Evolutionary conservation across 805 yeast genomes (phyloP).

Genomic region (Teunomyces atbi): DNA sequence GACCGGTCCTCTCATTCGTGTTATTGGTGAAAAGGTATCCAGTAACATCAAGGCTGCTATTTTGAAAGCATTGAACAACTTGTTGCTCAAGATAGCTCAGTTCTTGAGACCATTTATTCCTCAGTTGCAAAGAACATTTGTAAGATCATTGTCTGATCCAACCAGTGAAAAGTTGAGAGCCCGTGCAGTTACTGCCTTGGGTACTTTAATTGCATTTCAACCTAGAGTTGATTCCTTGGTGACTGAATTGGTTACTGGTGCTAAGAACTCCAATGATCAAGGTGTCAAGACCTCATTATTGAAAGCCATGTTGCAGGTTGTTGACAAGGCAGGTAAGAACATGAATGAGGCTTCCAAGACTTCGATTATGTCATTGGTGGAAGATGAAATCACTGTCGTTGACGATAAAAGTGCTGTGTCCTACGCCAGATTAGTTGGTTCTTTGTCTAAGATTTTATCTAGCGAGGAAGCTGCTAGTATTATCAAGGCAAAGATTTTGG

Average conservation of each 20-base stretch:
- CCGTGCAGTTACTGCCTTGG: conserved; percentile 87
- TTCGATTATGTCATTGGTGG: conserved; percentile 68
- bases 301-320: conserved; percentile 80
- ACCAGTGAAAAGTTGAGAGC: conserved; percentile 68
- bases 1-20: conserved; percentile 97
- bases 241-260: conserved; percentile 76
- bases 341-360: conserved; percentile 72
- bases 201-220: conserved; percentile 82
- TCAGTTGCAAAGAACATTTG: conserved; percentile 95
- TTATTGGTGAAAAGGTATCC: conserved; percentile 91
- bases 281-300: conserved; percentile 86
- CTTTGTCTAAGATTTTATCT: conserved; percentile 66
- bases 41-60: conserved; percentile 95
- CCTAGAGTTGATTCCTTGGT: conserved; percentile 93
- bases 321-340: conserved; percentile 72
- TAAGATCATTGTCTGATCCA: conserved; percentile 82
- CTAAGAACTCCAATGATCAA: conserved; percentile 57
- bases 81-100: conserved; percentile 82
- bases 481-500: conserved; percentile 57
- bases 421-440: conserved; percentile 76
- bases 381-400: conserved; percentile 55
- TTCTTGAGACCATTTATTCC: conserved; percentile 94
- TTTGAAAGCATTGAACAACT: conserved; percentile 72
- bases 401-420: conserved; percentile 68
- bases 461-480: conserved; percentile 62